phyloP scores from a whole-genome alignment of 257 asterid genomes.

The Striga asiatica region DNA sequence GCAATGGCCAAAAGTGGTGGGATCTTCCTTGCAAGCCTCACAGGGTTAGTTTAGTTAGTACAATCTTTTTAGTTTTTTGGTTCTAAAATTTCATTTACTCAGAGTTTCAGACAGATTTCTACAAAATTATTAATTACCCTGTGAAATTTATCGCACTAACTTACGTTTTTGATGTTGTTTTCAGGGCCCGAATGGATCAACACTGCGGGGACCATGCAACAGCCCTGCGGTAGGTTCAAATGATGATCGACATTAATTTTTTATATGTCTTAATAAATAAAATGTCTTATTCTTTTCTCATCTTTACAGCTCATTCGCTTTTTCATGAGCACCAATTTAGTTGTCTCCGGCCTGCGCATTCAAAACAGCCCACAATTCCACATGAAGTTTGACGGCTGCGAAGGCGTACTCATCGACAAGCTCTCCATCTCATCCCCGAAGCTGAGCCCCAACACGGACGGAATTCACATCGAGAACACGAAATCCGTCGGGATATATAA shows the following conservation, averaged over 20 bases:
- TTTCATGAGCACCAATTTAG: constrained; percentile 86
- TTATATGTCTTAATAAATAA: background rate
- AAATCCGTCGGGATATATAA: constrained; percentile 70
- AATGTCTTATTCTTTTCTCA: background rate
- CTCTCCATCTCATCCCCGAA: constrained; percentile 79
- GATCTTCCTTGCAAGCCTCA: constrained; percentile 98
- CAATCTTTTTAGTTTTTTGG: too few relatives aligned
- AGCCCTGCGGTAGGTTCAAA: constrained; percentile 74
- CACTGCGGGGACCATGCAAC: constrained; percentile 88
- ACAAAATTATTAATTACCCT: too few relatives aligned
- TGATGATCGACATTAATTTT: background rate
- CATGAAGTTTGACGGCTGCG: constrained; percentile 82
- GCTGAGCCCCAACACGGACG: constrained; percentile 90
- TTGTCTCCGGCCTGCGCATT: constrained; percentile 48
- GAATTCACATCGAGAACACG: constrained; percentile 81
- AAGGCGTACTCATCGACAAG: constrained; percentile 52
- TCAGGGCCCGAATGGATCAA: constrained; percentile 92
- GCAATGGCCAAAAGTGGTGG: constrained; percentile 94
- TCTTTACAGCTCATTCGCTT: constrained; percentile 61
- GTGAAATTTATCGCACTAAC: too few relatives aligned
- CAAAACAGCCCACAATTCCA: constrained; percentile 89
- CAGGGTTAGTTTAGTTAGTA: constrained; percentile 27
- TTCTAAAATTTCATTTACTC: too few relatives aligned
- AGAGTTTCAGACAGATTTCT: too few relatives aligned
- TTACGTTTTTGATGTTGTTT: too few relatives aligned